Evolutionary conservation across 2,329 filamentous ascomycete species (phyloP).

Genomic region (Macroventuria anomochaeta): DNA sequence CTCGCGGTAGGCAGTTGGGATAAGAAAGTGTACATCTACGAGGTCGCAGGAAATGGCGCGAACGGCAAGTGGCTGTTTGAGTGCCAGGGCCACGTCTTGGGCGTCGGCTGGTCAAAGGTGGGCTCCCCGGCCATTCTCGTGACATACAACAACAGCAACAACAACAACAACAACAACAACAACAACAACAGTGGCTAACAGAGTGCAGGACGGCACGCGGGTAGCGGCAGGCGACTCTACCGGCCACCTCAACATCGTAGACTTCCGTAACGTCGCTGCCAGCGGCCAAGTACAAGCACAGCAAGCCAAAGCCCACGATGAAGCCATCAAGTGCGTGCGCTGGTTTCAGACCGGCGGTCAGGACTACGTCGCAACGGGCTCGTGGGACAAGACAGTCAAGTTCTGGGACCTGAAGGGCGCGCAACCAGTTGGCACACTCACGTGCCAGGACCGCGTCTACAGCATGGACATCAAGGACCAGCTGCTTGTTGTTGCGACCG

Average conservation of each 20-base stretch:
- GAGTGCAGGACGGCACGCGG: constrained; percentile 80
- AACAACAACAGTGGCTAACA: constrained; percentile 21
- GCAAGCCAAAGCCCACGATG: constrained; percentile 78
- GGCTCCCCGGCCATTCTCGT: too few relatives aligned
- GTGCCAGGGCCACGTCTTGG: constrained; percentile 80
- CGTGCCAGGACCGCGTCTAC: constrained; percentile 81
- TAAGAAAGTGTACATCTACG: constrained; percentile 96
- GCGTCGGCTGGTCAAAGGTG: constrained; percentile 88
- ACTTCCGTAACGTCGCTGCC: constrained; percentile 64
- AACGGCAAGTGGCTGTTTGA: constrained; percentile 86
- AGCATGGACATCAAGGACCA: constrained; percentile 90
- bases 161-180: not conserved
- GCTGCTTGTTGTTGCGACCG: constrained; percentile 88
- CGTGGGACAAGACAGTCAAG: constrained; percentile 89
- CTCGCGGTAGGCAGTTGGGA: constrained; percentile 95
- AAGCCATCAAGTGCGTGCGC: constrained; percentile 79
- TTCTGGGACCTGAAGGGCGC: constrained; percentile 80
- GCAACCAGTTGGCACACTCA: constrained; percentile 68
- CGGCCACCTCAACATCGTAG: constrained; percentile 87
- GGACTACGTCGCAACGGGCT: constrained; percentile 88
- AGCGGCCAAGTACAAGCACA: constrained; percentile 35
- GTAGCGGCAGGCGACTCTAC: constrained; percentile 87
- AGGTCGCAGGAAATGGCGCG: constrained; percentile 82
- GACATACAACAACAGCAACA: too few relatives aligned
- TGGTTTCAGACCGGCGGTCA: constrained; percentile 65